These are phyloP conservation scores for Calonectria henricotiae DNA, from an alignment of 2,329 filamentous ascomycete species.

Conservation along the genomic window DNA sequence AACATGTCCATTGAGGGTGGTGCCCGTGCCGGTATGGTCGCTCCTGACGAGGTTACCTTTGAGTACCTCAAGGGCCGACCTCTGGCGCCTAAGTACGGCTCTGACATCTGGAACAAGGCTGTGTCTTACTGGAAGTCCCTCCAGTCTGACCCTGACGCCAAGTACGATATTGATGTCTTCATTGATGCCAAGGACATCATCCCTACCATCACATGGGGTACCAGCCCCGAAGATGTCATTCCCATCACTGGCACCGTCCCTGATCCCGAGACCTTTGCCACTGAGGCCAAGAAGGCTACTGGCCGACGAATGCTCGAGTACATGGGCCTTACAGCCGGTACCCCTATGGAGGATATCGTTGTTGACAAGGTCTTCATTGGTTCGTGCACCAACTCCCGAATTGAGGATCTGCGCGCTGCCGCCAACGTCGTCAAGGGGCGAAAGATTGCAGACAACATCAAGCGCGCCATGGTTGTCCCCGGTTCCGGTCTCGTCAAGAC, in stretches of 20 bases:
- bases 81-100: conserved; percentile 87
- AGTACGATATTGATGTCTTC: conserved; percentile 90
- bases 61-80: conserved; percentile 95
- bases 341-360: conserved; percentile 90
- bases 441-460: conserved; percentile 90
- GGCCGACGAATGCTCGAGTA: conserved; percentile 91
- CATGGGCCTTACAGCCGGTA: conserved; percentile 92
- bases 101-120: conserved; percentile 91
- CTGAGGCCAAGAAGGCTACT: conserved; percentile 84
- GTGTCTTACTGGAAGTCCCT: conserved; percentile 90
- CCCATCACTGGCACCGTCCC: conserved; percentile 94
- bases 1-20: conserved; percentile 99
- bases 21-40: conserved; percentile 96
- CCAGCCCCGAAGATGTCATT: conserved; percentile 95
- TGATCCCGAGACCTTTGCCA: conserved; percentile 88
- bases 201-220: conserved; percentile 97
- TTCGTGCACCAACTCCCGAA: conserved; percentile 96
- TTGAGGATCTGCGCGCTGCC: conserved; percentile 93
- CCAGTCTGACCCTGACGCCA: conserved; percentile 88
- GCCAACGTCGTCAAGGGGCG: conserved; percentile 89
- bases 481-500: conserved; percentile 95
- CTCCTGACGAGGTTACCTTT: conserved; percentile 93
- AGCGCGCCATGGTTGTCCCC: conserved; percentile 95
- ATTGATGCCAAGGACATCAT: conserved; percentile 94
- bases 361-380: conserved; percentile 99